A percentile compares a stretch with the other conserved stretches of the same genome.
Evolutionary conservation across 352 stramenopile species (phyloP).

Genomic region (Phytophthora rubi): DNA sequence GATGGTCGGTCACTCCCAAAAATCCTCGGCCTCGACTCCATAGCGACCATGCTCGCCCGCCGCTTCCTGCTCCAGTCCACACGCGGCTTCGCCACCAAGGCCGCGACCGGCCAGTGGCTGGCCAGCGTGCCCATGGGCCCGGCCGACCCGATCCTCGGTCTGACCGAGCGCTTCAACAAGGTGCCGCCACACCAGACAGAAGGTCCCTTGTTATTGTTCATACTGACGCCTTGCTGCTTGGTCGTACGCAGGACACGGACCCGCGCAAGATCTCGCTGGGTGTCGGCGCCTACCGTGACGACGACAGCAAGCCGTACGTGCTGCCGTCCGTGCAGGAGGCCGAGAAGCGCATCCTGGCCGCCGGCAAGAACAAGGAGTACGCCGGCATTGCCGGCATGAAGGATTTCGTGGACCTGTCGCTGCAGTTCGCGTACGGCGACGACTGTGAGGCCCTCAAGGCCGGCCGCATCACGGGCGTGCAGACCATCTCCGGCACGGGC

Average conservation of each 20-base stretch:
- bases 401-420: constrained; percentile 95
- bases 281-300: constrained; percentile 98
- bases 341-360: constrained; percentile 94
- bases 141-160: constrained; percentile 96
- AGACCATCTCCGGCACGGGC: constrained; percentile 98
- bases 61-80: constrained; percentile 38
- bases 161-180: constrained; percentile 94
- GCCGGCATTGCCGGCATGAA: constrained; percentile 96
- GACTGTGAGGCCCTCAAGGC: constrained; percentile 92
- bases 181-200: constrained; percentile 31
- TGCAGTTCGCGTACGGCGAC: constrained; percentile 97
- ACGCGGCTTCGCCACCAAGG: constrained; percentile 55
- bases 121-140: constrained; percentile 93
- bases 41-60: constrained; percentile 39
- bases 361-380: constrained; percentile 98
- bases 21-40: constrained; percentile 22
- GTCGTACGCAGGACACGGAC: constrained; percentile 87
- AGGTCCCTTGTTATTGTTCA: constrained; percentile 14
- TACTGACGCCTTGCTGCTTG: background rate
- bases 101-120: constrained; percentile 66
- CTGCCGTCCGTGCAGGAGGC: constrained; percentile 97
- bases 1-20: constrained; percentile 33
- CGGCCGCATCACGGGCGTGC: constrained; percentile 94
- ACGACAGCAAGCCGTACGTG: constrained; percentile 95
- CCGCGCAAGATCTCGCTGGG: constrained; percentile 96